A percentile compares a stretch with the other conserved stretches of the same genome.
Evolutionary conservation across 306 rosid species (phyloP).

Genomic region (Begonia peltatifolia): DNA sequence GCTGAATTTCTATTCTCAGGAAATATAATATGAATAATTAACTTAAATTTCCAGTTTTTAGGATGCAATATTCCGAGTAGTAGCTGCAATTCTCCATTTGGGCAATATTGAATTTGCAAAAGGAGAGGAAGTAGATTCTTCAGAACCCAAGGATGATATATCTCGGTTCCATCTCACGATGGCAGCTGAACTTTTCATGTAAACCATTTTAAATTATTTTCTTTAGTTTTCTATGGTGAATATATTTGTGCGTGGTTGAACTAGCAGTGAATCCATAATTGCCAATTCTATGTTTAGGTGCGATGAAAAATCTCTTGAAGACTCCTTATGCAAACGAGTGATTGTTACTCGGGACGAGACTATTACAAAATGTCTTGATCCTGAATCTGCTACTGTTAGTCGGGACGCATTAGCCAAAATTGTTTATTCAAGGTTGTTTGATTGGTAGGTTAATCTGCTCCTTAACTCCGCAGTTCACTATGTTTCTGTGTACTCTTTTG

Average conservation of each 20-base stretch:
- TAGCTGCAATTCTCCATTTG: slow-evolving; percentile 86
- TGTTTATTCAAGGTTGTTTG: slow-evolving; percentile 78
- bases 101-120: slow-evolving; percentile 82
- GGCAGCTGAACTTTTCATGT: slow-evolving; percentile 81
- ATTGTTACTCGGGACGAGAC: slow-evolving; percentile 92
- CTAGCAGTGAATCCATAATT: slow-evolving; percentile 10
- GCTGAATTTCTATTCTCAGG: slow-evolving; percentile 3
- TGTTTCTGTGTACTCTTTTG: not conserved
- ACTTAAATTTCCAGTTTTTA: slow-evolving; percentile 17
- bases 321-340: slow-evolving; percentile 84
- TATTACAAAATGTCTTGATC: slow-evolving; percentile 68
- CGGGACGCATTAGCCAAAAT: slow-evolving; percentile 90
- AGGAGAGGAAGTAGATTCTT: slow-evolving; percentile 65
- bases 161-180: slow-evolving; percentile 63
- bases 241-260: not conserved
- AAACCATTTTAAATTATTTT: not conserved
- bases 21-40: slow-evolving; percentile 1
- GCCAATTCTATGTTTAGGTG: slow-evolving; percentile 43
- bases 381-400: slow-evolving; percentile 54
- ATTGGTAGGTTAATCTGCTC: slow-evolving; percentile 41
- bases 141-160: slow-evolving; percentile 71
- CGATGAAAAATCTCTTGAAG: slow-evolving; percentile 66
- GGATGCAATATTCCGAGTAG: slow-evolving; percentile 84
- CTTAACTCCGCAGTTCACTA: slow-evolving; percentile 3
- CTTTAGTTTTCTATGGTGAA: not conserved